Conservation (phyloP, 2,329 filamentous ascomycete genomes). For the Emmonsia crescens region DNA sequence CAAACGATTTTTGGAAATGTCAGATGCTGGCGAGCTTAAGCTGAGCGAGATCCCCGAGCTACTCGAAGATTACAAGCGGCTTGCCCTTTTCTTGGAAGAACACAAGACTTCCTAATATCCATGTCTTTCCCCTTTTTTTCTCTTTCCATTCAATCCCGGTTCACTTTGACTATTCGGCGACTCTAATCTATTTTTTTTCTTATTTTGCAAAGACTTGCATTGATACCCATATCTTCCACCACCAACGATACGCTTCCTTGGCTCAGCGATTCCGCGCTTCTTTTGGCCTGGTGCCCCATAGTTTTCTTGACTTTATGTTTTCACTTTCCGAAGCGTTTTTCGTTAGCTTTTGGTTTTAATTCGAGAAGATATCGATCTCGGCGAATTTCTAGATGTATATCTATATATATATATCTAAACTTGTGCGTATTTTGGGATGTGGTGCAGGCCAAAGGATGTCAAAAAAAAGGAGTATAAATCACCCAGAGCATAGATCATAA, state of each 20-base stretch:
- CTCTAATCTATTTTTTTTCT: not conserved
- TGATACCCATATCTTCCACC: not conserved
- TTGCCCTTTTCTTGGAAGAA: slow-evolving; percentile 55
- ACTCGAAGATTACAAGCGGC: slow-evolving; percentile 61
- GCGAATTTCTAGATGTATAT: not conserved
- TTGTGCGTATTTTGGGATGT: not conserved
- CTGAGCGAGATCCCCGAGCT: slow-evolving; percentile 64
- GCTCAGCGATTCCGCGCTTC: not conserved
- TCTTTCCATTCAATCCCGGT: not conserved
- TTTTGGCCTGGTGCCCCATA: not conserved
- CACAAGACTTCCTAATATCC: not conserved
- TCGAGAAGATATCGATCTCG: too few relatives aligned
- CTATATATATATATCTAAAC: not conserved
- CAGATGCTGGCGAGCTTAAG: slow-evolving; percentile 58
- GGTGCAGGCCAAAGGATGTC: not conserved
- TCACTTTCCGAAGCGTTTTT: not conserved
- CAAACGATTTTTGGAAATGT: slow-evolving; percentile 60
- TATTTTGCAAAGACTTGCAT: not conserved
- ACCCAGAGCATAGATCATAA: not conserved
- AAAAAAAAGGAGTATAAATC: not conserved
- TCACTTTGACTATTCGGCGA: not conserved
- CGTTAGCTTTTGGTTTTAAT: not conserved
- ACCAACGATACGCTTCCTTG: not conserved
- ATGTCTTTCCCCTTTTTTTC: not conserved
- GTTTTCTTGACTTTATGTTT: not conserved